These are phyloP conservation scores for Vachellia pachyceras DNA, from an alignment of 306 rosid genomes.

Conservation along the genomic window DNA sequence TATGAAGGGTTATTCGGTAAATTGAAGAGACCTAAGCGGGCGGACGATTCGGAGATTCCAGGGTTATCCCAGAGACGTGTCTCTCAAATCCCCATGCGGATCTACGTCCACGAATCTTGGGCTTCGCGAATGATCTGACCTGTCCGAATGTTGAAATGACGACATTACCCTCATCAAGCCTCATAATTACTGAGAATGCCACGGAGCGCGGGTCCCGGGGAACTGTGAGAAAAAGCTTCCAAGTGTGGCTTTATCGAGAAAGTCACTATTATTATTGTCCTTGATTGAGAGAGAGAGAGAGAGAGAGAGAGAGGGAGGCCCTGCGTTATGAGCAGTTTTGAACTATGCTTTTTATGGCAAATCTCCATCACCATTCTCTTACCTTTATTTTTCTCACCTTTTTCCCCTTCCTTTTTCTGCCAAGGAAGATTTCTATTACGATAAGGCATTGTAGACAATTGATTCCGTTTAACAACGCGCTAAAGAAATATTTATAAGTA, in stretches of 20 bases:
- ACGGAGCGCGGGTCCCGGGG: not conserved
- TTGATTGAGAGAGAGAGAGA: no score
- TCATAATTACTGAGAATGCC: not conserved
- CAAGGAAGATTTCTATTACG: no score
- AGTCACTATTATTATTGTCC: conserved; percentile 4
- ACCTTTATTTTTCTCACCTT: no score
- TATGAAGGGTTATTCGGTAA: not conserved
- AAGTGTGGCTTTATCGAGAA: conserved; percentile 4
- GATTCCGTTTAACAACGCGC: no score
- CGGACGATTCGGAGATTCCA: conserved; percentile 33
- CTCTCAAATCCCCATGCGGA: conserved; percentile 67
- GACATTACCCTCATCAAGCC: not conserved
- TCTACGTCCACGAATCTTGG: conserved; percentile 62
- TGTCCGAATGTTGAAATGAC: not conserved
- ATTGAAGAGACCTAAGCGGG: not conserved
- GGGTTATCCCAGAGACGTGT: conserved; percentile 38
- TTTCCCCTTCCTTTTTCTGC: no score
- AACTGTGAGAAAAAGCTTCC: not conserved
- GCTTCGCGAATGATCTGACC: conserved; percentile 20
- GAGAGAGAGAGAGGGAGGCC: no score
- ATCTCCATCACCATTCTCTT: no score
- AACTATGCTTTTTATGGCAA: no score
- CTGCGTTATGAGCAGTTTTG: no score
- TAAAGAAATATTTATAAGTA: no score
- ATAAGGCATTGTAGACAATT: no score